Evolutionary conservation across 768 basidiomycete genomes (phyloP).

Genomic region (Psilocybe tampanensis): DNA sequence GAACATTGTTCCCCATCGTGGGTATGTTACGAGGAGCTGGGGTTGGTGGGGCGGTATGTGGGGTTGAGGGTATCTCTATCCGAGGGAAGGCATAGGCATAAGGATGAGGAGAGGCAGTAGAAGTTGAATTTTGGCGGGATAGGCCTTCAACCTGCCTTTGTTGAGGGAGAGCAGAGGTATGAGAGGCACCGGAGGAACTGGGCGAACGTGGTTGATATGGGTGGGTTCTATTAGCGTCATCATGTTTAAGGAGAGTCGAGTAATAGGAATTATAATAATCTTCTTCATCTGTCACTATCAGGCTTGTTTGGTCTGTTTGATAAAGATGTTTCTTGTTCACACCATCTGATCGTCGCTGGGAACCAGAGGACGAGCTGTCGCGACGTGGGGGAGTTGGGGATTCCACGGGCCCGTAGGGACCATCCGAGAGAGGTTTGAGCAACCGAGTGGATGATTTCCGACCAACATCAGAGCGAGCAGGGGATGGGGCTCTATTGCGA

Average conservation of each 20-base stretch:
- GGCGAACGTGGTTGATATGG: conserved; percentile 6
- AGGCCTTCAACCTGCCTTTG: conserved; percentile 5
- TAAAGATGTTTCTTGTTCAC: background rate
- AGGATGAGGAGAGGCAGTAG: conserved; percentile 42
- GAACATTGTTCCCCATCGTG: conserved; percentile 16
- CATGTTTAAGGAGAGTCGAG: conserved; percentile 33
- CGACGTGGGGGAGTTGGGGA: background rate
- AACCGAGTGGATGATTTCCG: background rate
- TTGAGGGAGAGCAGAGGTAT: background rate
- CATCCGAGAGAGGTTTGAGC: conserved; percentile 1
- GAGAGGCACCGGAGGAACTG: conserved; percentile 9
- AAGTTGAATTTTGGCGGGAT: conserved; percentile 25
- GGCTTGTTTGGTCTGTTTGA: conserved; percentile 9
- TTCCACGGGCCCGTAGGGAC: background rate
- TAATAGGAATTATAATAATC: conserved; percentile 58
- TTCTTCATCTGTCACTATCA: conserved; percentile 24
- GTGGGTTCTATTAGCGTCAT: conserved; percentile 1
- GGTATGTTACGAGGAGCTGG: conserved; percentile 12
- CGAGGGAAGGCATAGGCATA: conserved; percentile 49
- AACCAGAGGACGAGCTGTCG: conserved; percentile 6
- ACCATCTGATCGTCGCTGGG: background rate
- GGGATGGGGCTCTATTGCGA: conserved; percentile 5
- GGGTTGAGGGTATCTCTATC: conserved; percentile 4
- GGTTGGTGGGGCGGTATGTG: conserved; percentile 16
- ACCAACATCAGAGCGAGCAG: conserved; percentile 2